Percentiles rank a stretch among this genome's conserved stretches.
These are phyloP conservation scores for Myriosclerotinia scirpicola DNA, from an alignment of 2,329 filamentous ascomycete genomes.

Conservation along the genomic window DNA sequence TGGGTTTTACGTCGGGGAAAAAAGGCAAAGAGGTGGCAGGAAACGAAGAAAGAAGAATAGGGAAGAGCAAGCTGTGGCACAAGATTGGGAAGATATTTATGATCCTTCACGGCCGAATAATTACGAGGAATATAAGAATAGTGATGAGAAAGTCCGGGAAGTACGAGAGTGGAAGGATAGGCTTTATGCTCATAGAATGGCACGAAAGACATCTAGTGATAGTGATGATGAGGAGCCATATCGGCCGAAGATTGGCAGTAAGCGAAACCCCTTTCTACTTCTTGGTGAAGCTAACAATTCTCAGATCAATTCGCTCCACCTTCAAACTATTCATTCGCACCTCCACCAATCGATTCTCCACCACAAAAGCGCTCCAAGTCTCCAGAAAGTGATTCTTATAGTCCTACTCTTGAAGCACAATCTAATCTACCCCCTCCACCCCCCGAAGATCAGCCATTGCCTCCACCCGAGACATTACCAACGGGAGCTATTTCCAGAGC, in stretches of 20 bases:
- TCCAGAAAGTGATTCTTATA: constrained; percentile 29
- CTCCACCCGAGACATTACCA: constrained; percentile 36
- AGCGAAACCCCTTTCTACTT: constrained; percentile 31
- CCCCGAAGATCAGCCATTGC: constrained; percentile 34
- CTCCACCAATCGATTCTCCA: constrained; percentile 48
- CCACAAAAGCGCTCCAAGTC: constrained; percentile 47
- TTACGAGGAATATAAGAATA: constrained; percentile 79
- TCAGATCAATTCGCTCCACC: constrained; percentile 62
- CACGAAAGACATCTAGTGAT: constrained; percentile 49
- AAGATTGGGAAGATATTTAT: constrained; percentile 90
- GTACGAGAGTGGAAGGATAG: constrained; percentile 82
- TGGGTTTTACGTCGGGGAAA: constrained; percentile 58
- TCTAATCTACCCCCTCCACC: constrained; percentile 38
- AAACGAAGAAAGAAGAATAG: constrained; percentile 70
- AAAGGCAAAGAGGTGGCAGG: constrained; percentile 69
- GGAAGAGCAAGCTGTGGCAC: constrained; percentile 57
- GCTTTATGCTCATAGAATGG: constrained; percentile 69
- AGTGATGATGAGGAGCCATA: constrained; percentile 46
- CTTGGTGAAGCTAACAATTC: constrained; percentile 26
- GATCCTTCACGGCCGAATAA: constrained; percentile 80
- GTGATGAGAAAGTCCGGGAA: constrained; percentile 79
- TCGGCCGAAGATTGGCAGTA: constrained; percentile 48
- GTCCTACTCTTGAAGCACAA: constrained; percentile 24
- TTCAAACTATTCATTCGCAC: constrained; percentile 55
- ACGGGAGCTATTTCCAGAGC: constrained; percentile 71